These are phyloP conservation scores for Hymenoscyphus repandus DNA, from an alignment of 2,329 filamentous ascomycete species.

Conservation along the genomic window DNA sequence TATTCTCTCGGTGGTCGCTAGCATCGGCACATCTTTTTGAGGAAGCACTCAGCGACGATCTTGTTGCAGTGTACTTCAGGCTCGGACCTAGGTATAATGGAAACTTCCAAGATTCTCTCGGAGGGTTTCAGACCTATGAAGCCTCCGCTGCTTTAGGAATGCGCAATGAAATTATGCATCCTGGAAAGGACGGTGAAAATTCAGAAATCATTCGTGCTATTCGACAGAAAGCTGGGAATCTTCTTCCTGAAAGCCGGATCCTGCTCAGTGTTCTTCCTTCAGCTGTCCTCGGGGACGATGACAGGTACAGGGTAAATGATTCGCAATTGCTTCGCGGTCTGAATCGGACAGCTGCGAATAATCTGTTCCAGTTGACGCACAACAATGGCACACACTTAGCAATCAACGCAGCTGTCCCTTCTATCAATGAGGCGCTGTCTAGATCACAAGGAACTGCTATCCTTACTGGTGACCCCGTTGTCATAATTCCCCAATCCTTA, in stretches of 20 bases:
- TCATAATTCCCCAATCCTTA: conserved; percentile 74
- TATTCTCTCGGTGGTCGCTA: conserved; percentile 80
- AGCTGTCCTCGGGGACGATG: conserved; percentile 75
- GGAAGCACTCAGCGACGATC: conserved; percentile 82
- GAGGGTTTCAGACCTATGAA: conserved; percentile 92
- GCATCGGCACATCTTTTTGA: conserved; percentile 87
- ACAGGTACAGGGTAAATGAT: conserved; percentile 65
- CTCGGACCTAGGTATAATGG: conserved; percentile 88
- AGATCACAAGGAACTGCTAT: conserved; percentile 76
- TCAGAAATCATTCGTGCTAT: conserved; percentile 92
- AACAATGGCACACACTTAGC: conserved; percentile 73
- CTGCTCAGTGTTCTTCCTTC: conserved; percentile 78
- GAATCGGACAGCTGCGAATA: conserved; percentile 65
- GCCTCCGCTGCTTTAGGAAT: conserved; percentile 87
- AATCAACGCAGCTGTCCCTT: conserved; percentile 82
- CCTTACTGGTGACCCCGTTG: conserved; percentile 76
- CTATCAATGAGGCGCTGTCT: conserved; percentile 82
- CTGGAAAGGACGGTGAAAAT: conserved; percentile 73
- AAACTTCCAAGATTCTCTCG: conserved; percentile 94
- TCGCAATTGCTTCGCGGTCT: conserved; percentile 70
- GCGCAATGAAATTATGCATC: conserved; percentile 84
- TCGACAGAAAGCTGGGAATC: conserved; percentile 72
- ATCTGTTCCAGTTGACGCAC: conserved; percentile 63
- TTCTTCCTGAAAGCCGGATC: conserved; percentile 77
- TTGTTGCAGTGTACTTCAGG: conserved; percentile 84